Base-by-base conservation (phyloP, 306 rosid genomes). In the Prunus mira region DNA sequence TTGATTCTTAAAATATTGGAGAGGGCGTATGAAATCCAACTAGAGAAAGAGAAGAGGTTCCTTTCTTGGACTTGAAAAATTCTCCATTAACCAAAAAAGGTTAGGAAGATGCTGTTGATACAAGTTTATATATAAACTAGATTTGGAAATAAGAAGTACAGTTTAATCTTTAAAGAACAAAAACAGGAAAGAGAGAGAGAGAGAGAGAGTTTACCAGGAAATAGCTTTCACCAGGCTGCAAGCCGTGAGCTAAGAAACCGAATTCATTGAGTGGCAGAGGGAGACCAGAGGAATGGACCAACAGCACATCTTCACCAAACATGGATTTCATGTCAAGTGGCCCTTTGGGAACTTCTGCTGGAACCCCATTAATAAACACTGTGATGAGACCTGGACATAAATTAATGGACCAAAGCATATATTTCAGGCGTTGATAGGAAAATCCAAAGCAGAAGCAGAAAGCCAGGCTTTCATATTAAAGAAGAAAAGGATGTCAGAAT, bases 171-270 rank as follows among this genome's bases (percentile, higher is more conserved):
- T n/a, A 52, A 52, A 52, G 57, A 17, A 52, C 56, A 52, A 52
- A 52, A 52, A 20, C 11, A 69, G 41, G 17, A 4, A 41, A 8
- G 38, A 58, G 67, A 57, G 47, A 67, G 72, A 38, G 22, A 22
- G 55, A 41, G 38, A 18, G 50, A 12, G 47, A 28, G 25, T 49
- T 5, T 78, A 91, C 98, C 97, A 95, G 91, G 80, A 88, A 92
- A 75, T 95, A 95, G 88, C 88, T 90, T 83, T 92, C 97, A 52
- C 97, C 97, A 75, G 85, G 89, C 76, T 91, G 92, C 86, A 95
- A 81, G 72, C 63, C 73, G 25, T 90, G 92, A 73, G 85, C 71
- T 51, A 91, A 81, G 82, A 90, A 78, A 9, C 97, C 97, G 71
- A 82, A 91, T 28, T 91, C 93, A 82, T 92, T 91, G 81, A 83